phyloP scores from a whole-genome alignment of 2,329 filamentous ascomycete species.

The Fusarium concolor region DNA sequence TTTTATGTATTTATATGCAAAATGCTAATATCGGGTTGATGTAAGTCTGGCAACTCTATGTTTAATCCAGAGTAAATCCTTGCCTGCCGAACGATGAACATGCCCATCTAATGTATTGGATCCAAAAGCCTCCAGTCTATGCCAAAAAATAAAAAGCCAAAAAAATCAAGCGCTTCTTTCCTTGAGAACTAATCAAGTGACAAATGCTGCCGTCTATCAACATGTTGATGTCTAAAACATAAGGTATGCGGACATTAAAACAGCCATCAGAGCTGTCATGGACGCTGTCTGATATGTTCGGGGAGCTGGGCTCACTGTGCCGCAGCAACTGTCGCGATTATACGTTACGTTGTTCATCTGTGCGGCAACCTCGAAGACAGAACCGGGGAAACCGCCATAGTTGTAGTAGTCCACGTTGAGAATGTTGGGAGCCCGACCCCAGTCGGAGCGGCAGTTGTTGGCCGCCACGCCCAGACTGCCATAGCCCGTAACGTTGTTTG shows the following conservation, averaged over 20 bases:
- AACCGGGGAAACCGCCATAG: conserved; percentile 71
- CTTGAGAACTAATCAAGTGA: conserved; percentile 12
- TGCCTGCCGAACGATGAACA: conserved; percentile 21
- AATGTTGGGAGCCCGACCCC: conserved; percentile 79
- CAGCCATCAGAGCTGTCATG: conserved; percentile 37
- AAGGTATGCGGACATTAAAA: conserved; percentile 37
- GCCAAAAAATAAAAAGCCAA: neutral
- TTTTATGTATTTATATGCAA: conserved; percentile 11
- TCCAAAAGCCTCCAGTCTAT: conserved; percentile 24
- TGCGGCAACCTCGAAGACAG: conserved; percentile 80
- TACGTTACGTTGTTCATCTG: conserved; percentile 79
- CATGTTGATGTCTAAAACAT: conserved; percentile 26
- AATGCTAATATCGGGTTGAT: neutral
- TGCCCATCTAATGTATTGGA: conserved; percentile 26
- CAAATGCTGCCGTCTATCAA: neutral
- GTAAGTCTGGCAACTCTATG: conserved; percentile 1
- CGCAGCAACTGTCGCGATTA: conserved; percentile 66
- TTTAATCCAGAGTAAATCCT: conserved; percentile 2
- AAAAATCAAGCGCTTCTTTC: conserved; percentile 32
- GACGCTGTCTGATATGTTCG: conserved; percentile 38
- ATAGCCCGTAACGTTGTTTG: conserved; percentile 73
- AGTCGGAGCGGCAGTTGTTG: conserved; percentile 69
- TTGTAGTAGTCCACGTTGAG: conserved; percentile 91
- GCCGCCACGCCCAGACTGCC: conserved; percentile 75
- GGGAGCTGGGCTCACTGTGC: conserved; percentile 51